phyloP scores from a whole-genome alignment of 768 basidiomycete species.

The Panaeolus papilionaceus region DNA sequence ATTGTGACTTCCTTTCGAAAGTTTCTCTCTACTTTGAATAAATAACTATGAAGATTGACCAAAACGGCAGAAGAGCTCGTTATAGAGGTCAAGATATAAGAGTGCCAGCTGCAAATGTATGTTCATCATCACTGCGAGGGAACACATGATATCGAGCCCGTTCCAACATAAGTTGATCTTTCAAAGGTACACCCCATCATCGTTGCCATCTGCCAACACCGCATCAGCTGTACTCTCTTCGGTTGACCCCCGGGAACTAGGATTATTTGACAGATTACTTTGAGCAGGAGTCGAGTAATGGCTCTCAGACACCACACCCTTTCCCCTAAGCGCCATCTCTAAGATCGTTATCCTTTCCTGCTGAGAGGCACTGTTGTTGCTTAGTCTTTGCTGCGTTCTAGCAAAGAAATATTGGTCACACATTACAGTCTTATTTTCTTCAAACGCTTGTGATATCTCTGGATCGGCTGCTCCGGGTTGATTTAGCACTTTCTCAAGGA shows the following conservation, averaged over 20 bases:
- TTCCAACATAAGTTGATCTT: not conserved
- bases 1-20: too few species aligned
- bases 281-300: slow-evolving; percentile 47
- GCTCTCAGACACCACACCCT: slow-evolving; percentile 54
- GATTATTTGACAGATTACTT: not conserved
- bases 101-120: too few species aligned
- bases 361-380: slow-evolving; percentile 67
- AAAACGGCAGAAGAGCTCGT: too few species aligned
- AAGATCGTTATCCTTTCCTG: slow-evolving; percentile 77
- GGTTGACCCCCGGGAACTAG: not conserved
- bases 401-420: slow-evolving; percentile 35
- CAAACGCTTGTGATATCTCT: slow-evolving; percentile 63
- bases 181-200: slow-evolving; percentile 1
- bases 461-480: slow-evolving; percentile 50
- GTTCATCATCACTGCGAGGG: too few species aligned
- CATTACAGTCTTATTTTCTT: slow-evolving; percentile 82
- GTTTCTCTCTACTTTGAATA: too few species aligned
- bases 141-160: not conserved
- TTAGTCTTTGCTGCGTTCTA: slow-evolving; percentile 15
- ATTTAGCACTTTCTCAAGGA: slow-evolving; percentile 55
- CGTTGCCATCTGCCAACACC: not conserved
- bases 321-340: slow-evolving; percentile 66
- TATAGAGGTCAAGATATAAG: too few species aligned
- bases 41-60: too few species aligned
- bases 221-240: not conserved